Evolutionary conservation across 2,329 filamentous ascomycete species (phyloP), one percentile per base, ranked within the genome.

Genomic region (Exophiala sp.): DNA sequence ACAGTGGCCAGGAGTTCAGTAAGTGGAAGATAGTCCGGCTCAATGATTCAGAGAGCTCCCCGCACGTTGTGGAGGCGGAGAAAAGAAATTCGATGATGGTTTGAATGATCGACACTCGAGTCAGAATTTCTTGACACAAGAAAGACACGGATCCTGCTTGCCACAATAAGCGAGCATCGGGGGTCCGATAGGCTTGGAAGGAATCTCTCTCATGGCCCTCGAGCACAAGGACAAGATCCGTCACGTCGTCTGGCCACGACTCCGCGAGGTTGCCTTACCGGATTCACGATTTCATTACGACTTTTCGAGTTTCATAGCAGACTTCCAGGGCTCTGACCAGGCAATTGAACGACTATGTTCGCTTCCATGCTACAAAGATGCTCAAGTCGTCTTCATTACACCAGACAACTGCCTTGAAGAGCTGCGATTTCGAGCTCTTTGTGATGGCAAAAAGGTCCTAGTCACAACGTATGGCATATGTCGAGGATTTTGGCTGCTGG

Each of bases 371-470:
- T 75, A 75, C 56, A 44, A 58, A 14, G 47, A 57, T 7, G 66
- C 68, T 3, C 38, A 52, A 9, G 64, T 65, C 3, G 57, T 76
- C 42, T 74, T 76, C 55, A 68, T 73, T 18, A 71, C 72, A 4
- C 69, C 72, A 2, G 74, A 76, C 57, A 75, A 75, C 54, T 74
- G 72, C 59, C 65, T 76, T n/a, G 72, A 75, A 59, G 59, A 66
- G 7, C 63, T 76, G 21, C 67, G 74, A 11, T 59, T 62, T 20
- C 61, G 62, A n/a, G 70, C 72, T 6, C 63, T 76, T 24, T 62
- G 60, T 44, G 72, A 72, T 52, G 72, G 72, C 4, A 75, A 75
- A 55, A 69, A 60, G 21, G 54, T 76, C 5, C 54, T 76, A 2
- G 67, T 73, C 1, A 73, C 71, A 1, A 75, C 74, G 12, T 73